phyloP scores from a whole-genome alignment of 1,284 basidiomycete genomes.

The Rhodotorula sp. region DNA sequence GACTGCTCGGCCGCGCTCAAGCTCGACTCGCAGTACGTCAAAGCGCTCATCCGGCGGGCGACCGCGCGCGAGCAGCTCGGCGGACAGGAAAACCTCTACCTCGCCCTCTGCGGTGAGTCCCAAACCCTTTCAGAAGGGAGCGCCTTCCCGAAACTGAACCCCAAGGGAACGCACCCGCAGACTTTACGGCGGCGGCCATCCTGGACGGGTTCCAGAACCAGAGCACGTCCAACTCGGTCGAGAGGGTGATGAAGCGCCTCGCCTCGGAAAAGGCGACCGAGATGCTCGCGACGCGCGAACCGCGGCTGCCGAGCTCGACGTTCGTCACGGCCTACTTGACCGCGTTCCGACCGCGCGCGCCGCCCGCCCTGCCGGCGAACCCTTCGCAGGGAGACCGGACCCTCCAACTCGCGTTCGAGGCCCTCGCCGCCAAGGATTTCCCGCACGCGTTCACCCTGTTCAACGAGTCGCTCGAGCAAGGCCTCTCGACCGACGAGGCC shows the following conservation, averaged over 20 bases:
- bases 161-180: slow-evolving; percentile 51
- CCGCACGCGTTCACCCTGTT: slow-evolving; percentile 73
- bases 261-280: slow-evolving; percentile 69
- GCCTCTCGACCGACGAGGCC: slow-evolving; percentile 67
- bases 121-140: too few relatives aligned
- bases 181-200: slow-evolving; percentile 94
- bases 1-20: slow-evolving; percentile 89
- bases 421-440: slow-evolving; percentile 84
- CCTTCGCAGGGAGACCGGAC: slow-evolving; percentile 79
- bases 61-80: slow-evolving; percentile 78
- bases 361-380: slow-evolving; percentile 71
- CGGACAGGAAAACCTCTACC: slow-evolving; percentile 58
- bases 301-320: slow-evolving; percentile 76
- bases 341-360: slow-evolving; percentile 76
- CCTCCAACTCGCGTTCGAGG: slow-evolving; percentile 74
- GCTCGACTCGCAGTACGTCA: slow-evolving; percentile 83
- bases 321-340: slow-evolving; percentile 96
- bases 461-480: slow-evolving; percentile 84
- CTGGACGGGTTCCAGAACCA: slow-evolving; percentile 88
- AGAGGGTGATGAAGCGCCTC: slow-evolving; percentile 85
- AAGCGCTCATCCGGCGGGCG: slow-evolving; percentile 91
- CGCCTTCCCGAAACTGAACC: not conserved
- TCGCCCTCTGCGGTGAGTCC: slow-evolving; percentile 69
- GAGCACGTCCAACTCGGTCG: slow-evolving; percentile 73
- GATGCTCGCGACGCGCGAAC: slow-evolving; percentile 69